A percentile compares a stretch with the other conserved stretches of the same genome.
Conservation (phyloP, 371 early-diverging fungal genomes). For the Zopfochytrium polystomum region DNA sequence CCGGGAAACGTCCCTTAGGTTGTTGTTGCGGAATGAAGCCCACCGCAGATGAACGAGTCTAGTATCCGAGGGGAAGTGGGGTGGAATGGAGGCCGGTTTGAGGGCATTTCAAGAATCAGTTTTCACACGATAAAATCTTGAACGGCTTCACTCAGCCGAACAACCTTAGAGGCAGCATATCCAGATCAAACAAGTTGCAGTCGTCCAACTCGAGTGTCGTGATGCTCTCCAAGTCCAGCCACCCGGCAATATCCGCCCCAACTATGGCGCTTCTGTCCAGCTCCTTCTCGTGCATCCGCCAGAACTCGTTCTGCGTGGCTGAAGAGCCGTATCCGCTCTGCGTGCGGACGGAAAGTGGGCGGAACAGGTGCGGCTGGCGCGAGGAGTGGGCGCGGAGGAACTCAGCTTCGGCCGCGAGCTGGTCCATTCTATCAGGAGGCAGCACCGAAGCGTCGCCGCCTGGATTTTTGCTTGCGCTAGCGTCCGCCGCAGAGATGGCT, state of each 20-base stretch:
- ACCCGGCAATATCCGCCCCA: slow-evolving; percentile 6
- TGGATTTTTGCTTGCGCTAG: not conserved
- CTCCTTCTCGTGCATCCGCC: slow-evolving; percentile 20
- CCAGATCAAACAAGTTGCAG: slow-evolving; percentile 42
- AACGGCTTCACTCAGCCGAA: not conserved
- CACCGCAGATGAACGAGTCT: slow-evolving; percentile 42
- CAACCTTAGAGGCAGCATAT: slow-evolving; percentile 36
- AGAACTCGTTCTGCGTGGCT: slow-evolving; percentile 41
- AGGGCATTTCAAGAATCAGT: not conserved
- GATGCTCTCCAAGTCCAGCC: slow-evolving; percentile 35
- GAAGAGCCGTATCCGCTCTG: slow-evolving; percentile 46
- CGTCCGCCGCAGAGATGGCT: not conserved
- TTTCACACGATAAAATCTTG: slow-evolving; percentile 1
- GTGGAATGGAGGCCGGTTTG: too few relatives aligned
- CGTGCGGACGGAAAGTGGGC: slow-evolving; percentile 46
- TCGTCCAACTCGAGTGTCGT: slow-evolving; percentile 51
- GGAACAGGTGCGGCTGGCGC: slow-evolving; percentile 43
- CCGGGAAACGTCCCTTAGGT: slow-evolving; percentile 39
- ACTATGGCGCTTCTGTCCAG: slow-evolving; percentile 7
- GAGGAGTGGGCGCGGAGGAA: slow-evolving; percentile 33
- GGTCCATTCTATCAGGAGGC: too few relatives aligned
- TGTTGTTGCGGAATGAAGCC: slow-evolving; percentile 52
- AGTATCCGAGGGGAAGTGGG: too few relatives aligned
- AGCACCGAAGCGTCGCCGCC: too few relatives aligned
- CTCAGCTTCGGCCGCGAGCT: slow-evolving; percentile 3